Base-by-base conservation (phyloP, 805 yeast genomes). In the Jamesozyma jinghongensis region DNA sequence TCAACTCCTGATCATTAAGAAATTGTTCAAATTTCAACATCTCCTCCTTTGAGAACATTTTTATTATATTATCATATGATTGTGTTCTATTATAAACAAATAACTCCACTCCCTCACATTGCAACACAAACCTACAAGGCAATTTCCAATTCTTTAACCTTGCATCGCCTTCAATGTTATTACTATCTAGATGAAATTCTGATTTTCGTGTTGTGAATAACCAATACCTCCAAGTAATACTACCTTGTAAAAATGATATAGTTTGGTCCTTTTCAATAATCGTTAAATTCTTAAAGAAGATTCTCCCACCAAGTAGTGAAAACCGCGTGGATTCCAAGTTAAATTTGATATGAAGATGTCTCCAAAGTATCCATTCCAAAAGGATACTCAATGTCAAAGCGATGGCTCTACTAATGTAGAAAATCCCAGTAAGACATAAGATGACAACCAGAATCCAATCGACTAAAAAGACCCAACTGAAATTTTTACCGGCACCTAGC, bases 201-300 rank as follows among this genome's bases (percentile, higher is more conserved):
- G 54, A 55, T 47, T 44, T 45, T 48, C 73, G 62, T 14, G 70
- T 58, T 4, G 61, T 56, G 3, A 67, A 63, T 38, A 85, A 65
- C 97, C 97, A 92, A 59, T 86, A 90, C 45, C 94, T 63, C 97
- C 97, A 92, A 0, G 94, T 84, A 20, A 90, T 55, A 50, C 77
- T 75, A 1, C 90, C 82, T 45, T 80, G 79, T 20, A 84, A 70
- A 1, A 84, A 69, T 8, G 85, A 74, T 1, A 85, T 54, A 2
- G 94, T 77, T 45, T 77, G 77, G 61, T 88, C 81, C 37, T 76
- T 69, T n/a, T 86, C 82, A 5, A 84, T 74, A 11, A 85, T 68
- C 3, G 83, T 74, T 16, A 88, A 56, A 57, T 87, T 85, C 49
- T 81, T 82, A 54, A 87, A 77, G 54, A 84, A 76, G 7, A 90